Evolutionary conservation across 768 basidiomycete species (phyloP).

Genomic region (Lentinula sp.): DNA sequence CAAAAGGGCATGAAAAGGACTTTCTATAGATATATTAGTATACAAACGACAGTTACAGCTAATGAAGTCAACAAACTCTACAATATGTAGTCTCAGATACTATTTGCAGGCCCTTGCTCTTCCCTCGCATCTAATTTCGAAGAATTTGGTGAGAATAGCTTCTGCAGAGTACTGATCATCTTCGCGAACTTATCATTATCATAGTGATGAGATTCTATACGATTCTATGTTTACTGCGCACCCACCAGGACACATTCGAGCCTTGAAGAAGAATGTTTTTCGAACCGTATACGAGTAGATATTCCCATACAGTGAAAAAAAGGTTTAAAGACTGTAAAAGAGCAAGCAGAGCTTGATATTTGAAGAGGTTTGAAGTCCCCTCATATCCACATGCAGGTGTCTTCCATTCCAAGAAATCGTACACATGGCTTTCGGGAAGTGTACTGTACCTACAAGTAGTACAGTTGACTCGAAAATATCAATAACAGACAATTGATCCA

Average conservation of each 20-base stretch:
- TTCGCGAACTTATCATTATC: conserved; percentile 63
- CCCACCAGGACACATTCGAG: conserved; percentile 80
- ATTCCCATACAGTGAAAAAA: conserved; percentile 48
- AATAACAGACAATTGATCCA: no score
- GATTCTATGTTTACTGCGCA: conserved; percentile 5
- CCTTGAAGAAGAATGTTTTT: conserved; percentile 65
- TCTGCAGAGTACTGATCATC: conserved; percentile 62
- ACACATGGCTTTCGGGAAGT: no score
- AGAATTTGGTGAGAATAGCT: no score
- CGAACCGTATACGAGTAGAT: conserved; percentile 42
- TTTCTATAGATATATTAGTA: not conserved
- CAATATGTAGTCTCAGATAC: no score
- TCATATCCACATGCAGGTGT: no score
- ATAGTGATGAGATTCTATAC: not conserved
- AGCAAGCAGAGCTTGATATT: not conserved
- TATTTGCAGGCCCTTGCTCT: conserved; percentile 8
- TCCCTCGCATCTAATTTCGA: conserved; percentile 9
- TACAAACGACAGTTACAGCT: not conserved
- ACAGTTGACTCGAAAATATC: no score
- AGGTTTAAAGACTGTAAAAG: conserved; percentile 57
- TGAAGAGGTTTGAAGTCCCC: no score
- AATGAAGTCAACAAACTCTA: not conserved
- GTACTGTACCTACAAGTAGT: no score
- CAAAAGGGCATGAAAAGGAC: not conserved
- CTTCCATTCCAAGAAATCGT: no score